A percentile compares a stretch with the other conserved stretches of the same genome.
phyloP scores from a whole-genome alignment of 306 rosid species.

The Inga leiocalycina region DNA sequence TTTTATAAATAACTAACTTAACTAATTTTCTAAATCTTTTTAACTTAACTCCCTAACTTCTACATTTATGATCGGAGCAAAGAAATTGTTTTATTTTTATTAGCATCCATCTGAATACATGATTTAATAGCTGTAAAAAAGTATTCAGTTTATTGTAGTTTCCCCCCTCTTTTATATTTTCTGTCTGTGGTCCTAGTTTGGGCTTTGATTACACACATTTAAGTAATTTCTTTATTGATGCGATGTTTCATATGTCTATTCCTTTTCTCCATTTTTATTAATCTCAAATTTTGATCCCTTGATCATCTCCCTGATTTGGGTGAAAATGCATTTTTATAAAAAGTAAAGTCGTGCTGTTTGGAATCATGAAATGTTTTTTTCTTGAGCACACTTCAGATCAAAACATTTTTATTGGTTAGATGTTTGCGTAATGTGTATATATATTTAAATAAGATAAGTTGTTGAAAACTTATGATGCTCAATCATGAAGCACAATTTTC shows the following conservation, averaged over 20 bases:
- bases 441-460: neutral
- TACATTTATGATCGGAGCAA: too few relatives aligned
- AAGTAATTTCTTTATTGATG: neutral
- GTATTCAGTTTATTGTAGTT: neutral
- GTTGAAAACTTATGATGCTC: neutral
- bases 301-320: neutral
- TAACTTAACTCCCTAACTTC: neutral
- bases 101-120: neutral
- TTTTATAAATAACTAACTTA: too few relatives aligned
- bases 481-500: neutral
- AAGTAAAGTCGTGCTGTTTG: neutral
- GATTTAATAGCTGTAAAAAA: neutral
- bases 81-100: neutral
- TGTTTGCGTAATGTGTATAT: neutral
- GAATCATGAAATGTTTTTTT: neutral
- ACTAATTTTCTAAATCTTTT: too few relatives aligned
- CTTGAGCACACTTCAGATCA: neutral
- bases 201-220: neutral
- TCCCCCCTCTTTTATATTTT: neutral
- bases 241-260: neutral
- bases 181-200: neutral
- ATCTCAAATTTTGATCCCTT: neutral
- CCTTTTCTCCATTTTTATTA: neutral
- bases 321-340: neutral
- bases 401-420: neutral